Percentiles rank a stretch among this genome's conserved stretches.
These are phyloP conservation scores for Paulownia fortunei DNA, from an alignment of 257 asterid species.

Conservation along the genomic window DNA sequence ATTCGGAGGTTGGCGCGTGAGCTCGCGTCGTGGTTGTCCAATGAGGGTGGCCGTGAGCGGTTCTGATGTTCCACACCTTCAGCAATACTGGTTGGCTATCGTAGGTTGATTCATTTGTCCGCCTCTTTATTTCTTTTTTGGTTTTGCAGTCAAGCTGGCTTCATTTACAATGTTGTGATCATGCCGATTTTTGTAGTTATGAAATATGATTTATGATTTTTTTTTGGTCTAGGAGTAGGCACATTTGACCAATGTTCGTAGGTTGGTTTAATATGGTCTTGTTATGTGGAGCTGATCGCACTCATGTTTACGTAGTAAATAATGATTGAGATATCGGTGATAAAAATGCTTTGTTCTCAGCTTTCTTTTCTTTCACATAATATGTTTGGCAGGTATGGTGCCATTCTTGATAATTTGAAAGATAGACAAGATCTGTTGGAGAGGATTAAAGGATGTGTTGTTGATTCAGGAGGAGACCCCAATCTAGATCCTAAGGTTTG, in stretches of 20 bases:
- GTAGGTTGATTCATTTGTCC: constrained; percentile 61
- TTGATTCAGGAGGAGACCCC: constrained; percentile 96
- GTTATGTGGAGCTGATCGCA: neutral
- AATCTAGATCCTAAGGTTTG: constrained; percentile 81
- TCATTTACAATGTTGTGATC: neutral
- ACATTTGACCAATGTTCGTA: neutral
- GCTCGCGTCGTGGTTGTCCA: constrained; percentile 66
- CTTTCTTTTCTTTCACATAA: neutral
- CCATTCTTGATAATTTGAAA: constrained; percentile 64
- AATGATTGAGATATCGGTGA: neutral
- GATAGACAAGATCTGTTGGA: constrained; percentile 61
- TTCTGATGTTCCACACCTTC: constrained; percentile 79
- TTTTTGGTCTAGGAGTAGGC: neutral
- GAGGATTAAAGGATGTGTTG: constrained; percentile 81
- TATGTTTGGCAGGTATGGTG: constrained; percentile 68
- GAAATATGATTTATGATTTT: neutral
- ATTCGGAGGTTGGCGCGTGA: constrained; percentile 51
- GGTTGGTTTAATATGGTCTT: neutral
- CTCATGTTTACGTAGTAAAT: neutral
- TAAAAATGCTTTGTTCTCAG: neutral
- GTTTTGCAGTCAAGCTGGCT: neutral
- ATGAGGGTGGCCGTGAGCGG: constrained; percentile 56
- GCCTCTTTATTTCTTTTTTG: neutral
- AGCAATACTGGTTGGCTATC: constrained; percentile 98
- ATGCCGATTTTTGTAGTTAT: neutral